phyloP scores from a whole-genome alignment of 768 basidiomycete species.

The Tricholoma sp. region DNA sequence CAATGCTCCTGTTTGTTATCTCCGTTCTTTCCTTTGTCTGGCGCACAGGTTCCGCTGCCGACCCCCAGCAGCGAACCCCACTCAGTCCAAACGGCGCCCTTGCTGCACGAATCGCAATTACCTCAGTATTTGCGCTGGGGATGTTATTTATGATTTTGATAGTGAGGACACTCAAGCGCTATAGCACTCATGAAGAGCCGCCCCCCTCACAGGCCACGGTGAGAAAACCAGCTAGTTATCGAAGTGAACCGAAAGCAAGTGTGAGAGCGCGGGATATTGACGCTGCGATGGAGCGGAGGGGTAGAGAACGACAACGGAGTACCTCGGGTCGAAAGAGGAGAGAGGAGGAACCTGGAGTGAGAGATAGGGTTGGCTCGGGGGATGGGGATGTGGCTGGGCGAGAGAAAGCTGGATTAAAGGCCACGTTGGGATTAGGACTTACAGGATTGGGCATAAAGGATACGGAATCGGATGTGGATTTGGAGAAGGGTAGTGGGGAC shows the following conservation, averaged over 20 bases:
- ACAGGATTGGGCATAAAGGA: conserved; percentile 7
- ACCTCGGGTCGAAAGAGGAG: conserved; percentile 7
- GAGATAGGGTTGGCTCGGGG: not conserved
- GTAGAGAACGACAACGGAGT: conserved; percentile 20
- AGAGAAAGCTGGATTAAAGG: conserved; percentile 8
- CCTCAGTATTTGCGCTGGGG: conserved; percentile 50
- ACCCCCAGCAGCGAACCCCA: conserved; percentile 29
- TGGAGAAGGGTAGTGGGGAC: conserved; percentile 7
- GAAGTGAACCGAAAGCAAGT: conserved; percentile 1
- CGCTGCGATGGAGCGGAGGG: conserved; percentile 20
- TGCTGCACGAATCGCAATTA: conserved; percentile 51
- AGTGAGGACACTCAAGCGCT: conserved; percentile 55
- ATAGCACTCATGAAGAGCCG: conserved; percentile 33
- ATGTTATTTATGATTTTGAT: conserved; percentile 59
- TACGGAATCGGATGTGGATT: conserved; percentile 8
- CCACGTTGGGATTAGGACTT: conserved; percentile 12
- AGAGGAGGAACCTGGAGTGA: conserved; percentile 9
- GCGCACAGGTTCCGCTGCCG: conserved; percentile 48
- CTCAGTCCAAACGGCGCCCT: conserved; percentile 36
- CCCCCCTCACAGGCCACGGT: conserved; percentile 5
- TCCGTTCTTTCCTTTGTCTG: conserved; percentile 56
- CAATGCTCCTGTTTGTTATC: conserved; percentile 45
- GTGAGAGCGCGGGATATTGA: conserved; percentile 11
- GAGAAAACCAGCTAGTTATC: not conserved
- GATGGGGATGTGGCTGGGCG: conserved; percentile 1